Evolutionary conservation across 2,329 filamentous ascomycete species (phyloP), one percentile per base, ranked within the genome.

Genomic region (Penicillium sp.): DNA sequence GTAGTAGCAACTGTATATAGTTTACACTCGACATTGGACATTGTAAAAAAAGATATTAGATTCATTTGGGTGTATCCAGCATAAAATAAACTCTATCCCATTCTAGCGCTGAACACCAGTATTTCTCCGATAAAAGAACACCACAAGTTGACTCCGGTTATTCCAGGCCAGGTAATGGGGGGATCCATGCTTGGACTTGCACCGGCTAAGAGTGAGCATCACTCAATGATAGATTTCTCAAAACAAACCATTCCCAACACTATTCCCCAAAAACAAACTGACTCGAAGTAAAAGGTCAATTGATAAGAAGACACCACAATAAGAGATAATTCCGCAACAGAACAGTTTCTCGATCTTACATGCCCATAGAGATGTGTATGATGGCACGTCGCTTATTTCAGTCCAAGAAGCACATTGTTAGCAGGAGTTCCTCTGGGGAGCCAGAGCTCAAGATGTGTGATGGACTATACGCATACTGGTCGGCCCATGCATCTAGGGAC

Each of bases 381-480:
- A n/a, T n/a, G 23, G 5, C 15, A 17, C 9, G 9, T 43, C 8
- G 15, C 4, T 5, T 15, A 17, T 6, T 43, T 17, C 17, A 44
- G 4, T 1, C 29, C 19, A 23, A 35, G 44, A 48, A 17, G 19
- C 29, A 21, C 6, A 33, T 33, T 21, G n/a, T 33, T 19, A 17
- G n/a, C 12, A 31, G n/a, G 21, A 10, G n/a, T 19, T 15, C 7
- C 7, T 33, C 44, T 10, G 9, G 10, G 15, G 25, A n/a, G 3
- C 13, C 23, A 4, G 5, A 27, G 5, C 4, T 10, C 41, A 43
- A 29, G 25, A 33, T 13, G 6, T 19, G 13, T 8, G 13, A 21
- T 31, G 6, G 13, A 35, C 6, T 21, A 3, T 17, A 10, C 1
- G 15, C 73, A 59, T 75, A 77, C 75, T 75, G 29, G 75, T 27